Conservation (phyloP, 352 stramenopile species). For the Aphanomyces cochlioides region DNA sequence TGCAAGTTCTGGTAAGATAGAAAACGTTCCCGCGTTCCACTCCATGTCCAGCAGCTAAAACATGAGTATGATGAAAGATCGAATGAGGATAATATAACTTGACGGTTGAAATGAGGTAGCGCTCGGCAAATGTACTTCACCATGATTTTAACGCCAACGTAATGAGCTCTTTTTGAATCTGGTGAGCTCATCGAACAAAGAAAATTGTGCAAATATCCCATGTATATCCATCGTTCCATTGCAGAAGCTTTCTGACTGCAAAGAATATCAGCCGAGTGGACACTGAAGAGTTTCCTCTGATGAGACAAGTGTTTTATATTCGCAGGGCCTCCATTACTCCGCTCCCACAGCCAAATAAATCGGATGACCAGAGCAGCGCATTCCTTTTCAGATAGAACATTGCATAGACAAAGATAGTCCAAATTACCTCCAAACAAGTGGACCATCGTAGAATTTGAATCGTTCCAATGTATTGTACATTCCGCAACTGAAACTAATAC, state of each 20-base stretch:
- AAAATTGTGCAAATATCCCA: background rate
- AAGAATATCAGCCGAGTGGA: background rate
- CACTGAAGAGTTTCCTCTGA: too few species aligned
- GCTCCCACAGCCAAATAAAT: slow-evolving; percentile 24
- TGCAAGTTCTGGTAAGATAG: background rate
- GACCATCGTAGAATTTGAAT: background rate
- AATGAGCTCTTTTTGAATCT: background rate
- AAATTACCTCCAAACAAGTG: background rate
- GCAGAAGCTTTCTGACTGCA: background rate
- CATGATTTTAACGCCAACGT: background rate
- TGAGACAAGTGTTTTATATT: background rate
- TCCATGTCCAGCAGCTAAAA: background rate
- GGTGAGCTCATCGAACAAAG: too few species aligned
- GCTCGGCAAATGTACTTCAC: background rate
- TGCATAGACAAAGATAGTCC: too few species aligned
- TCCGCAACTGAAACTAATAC: slow-evolving; percentile 9
- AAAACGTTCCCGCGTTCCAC: background rate
- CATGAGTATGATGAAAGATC: background rate
- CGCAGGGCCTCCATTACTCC: too few species aligned
- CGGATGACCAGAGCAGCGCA: background rate
- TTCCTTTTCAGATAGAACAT: too few species aligned
- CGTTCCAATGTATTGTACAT: background rate
- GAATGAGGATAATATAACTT: background rate
- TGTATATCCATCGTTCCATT: background rate
- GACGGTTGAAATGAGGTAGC: background rate